Evolutionary conservation across 2,329 filamentous ascomycete genomes (phyloP), one percentile per base, ranked within the genome.

Genomic region (Penicillium brasilianum): DNA sequence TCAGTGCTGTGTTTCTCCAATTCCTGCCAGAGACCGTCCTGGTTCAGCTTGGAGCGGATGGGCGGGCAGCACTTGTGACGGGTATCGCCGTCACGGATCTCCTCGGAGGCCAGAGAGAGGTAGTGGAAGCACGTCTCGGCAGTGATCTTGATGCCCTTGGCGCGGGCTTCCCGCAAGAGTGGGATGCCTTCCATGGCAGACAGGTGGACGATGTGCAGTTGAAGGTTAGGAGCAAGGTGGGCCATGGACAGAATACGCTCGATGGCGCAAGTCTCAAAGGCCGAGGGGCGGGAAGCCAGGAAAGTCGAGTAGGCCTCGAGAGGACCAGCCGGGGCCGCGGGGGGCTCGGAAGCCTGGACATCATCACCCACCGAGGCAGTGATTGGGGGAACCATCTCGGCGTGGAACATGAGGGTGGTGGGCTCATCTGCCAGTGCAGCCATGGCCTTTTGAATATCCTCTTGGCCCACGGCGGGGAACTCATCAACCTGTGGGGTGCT

Each of bases 381-480:
- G 67, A 93, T 90, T 18, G 92, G 91, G n/a, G 94, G 93, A 13
- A 96, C 89, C 93, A 97, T 98, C 78, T 99, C 95, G 59, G 95
- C 95, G 74, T 99, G 95, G 81, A 99, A 99, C 94, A 99, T 98
- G 70, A 98, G 87, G 0, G 93, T 96, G 2, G 95, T 98, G 18
- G 92, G 85, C 57, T 89, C 85, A 69, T 92, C 88, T 62, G 91
- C 90, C 63, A 99, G 85, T 50, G 90, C 91, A 32, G 83, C 82
- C 86, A 99, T 93, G 46, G 91, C 93, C 41, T 90, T 85, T 1
- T 85, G 82, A 60, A 98, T 90, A 75, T 98, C 95, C 14, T 79
- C 76, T 1, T 91, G 84, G 0, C 90, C 90, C n/a, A 98, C 89
- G 28, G 93, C 92, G 0, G 95, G 95, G 76, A 99, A 99, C 74